Evolutionary conservation across 1,284 basidiomycete genomes (phyloP).

Genomic region (Peniophora sp.): DNA sequence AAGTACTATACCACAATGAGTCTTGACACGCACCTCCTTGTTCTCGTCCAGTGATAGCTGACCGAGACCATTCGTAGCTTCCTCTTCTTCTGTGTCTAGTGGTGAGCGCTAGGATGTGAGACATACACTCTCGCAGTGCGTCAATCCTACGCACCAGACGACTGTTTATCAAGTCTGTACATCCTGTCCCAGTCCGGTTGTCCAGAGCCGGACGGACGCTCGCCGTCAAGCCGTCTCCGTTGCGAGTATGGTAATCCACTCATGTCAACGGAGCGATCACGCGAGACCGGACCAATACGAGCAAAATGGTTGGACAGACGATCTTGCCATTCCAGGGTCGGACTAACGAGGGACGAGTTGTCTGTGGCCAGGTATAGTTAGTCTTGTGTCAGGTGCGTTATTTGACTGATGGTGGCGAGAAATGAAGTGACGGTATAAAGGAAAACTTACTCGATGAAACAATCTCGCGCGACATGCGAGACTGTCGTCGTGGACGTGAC

Average conservation of each 20-base stretch:
- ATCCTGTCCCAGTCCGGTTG: conserved; percentile 16
- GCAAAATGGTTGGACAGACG: conserved; percentile 50
- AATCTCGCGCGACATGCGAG: conserved; percentile 66
- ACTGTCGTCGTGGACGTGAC: conserved; percentile 63
- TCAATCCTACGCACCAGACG: conserved; percentile 9
- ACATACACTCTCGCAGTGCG: neutral
- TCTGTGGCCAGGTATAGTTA: conserved; percentile 27
- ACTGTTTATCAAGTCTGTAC: conserved; percentile 21
- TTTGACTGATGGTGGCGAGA: neutral
- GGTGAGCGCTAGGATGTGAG: neutral
- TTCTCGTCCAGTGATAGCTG: conserved; percentile 80
- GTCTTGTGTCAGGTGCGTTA: conserved; percentile 1
- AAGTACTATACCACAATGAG: conserved; percentile 2
- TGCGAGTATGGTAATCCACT: conserved; percentile 6
- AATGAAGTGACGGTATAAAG: neutral
- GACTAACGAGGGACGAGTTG: conserved; percentile 49
- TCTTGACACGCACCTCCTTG: conserved; percentile 43
- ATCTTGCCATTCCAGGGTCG: conserved; percentile 74
- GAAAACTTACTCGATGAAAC: conserved; percentile 50
- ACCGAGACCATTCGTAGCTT: conserved; percentile 52
- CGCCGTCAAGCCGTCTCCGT: conserved; percentile 17
- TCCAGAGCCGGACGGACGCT: neutral
- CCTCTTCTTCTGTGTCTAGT: conserved; percentile 26
- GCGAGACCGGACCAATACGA: conserved; percentile 1
- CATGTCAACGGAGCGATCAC: neutral